Evolutionary conservation across 2,329 filamentous ascomycete species (phyloP).

Genomic region (Thielaviopsis populi): DNA sequence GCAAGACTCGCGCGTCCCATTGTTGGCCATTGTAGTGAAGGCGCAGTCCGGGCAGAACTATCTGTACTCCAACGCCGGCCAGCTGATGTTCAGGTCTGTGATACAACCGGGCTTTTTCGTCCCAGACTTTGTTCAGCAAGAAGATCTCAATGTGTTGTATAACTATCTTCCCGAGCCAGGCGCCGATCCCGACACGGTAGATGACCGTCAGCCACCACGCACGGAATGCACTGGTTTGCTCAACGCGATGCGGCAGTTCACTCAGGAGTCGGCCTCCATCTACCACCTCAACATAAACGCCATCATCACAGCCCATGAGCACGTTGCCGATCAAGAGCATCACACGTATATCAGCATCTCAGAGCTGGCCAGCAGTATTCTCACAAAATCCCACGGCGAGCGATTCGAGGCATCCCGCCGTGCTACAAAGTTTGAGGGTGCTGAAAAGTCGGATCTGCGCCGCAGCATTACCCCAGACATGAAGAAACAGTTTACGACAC

Average conservation of each 20-base stretch:
- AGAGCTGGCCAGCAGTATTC: conserved; percentile 30
- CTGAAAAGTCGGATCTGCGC: background rate
- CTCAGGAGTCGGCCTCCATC: conserved; percentile 28
- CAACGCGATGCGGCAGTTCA: conserved; percentile 34
- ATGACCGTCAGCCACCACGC: conserved; percentile 30
- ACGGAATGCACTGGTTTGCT: conserved; percentile 30
- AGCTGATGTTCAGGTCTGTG: conserved; percentile 31
- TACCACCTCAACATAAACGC: conserved; percentile 34
- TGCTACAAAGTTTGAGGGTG: background rate
- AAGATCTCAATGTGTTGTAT: conserved; percentile 28
- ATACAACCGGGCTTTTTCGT: conserved; percentile 36
- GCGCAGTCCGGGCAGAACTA: conserved; percentile 36
- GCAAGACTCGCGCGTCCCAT: conserved; percentile 29
- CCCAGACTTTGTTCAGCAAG: conserved; percentile 29
- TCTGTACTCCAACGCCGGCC: conserved; percentile 39
- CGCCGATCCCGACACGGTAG: background rate
- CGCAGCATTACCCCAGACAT: background rate
- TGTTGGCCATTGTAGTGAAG: conserved; percentile 40
- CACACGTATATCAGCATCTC: conserved; percentile 35
- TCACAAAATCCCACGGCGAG: background rate
- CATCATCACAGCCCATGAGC: conserved; percentile 32
- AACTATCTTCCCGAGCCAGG: conserved; percentile 18
- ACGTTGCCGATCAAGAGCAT: conserved; percentile 26
- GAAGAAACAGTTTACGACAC: conserved; percentile 21
- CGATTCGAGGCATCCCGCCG: background rate